These are phyloP conservation scores for Phytophthora colocasiae DNA, from an alignment of 352 stramenopile species.

Conservation along the genomic window DNA sequence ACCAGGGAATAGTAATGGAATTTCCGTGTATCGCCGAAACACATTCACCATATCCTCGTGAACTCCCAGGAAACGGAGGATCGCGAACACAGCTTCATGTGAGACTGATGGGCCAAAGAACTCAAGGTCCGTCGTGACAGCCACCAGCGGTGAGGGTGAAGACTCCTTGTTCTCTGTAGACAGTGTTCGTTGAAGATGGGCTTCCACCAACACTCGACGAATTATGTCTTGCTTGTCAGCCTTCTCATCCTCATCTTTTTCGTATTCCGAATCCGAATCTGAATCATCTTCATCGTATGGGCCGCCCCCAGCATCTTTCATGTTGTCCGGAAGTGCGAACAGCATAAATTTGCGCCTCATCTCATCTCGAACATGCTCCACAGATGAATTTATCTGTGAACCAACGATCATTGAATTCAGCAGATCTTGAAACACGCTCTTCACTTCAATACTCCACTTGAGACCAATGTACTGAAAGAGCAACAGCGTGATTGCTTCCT, in stretches of 20 bases:
- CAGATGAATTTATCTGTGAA: slow-evolving; percentile 7
- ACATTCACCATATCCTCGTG: slow-evolving; percentile 38
- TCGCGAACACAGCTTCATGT: slow-evolving; percentile 50
- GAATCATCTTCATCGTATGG: slow-evolving; percentile 32
- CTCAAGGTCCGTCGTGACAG: slow-evolving; percentile 57
- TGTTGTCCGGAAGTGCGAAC: slow-evolving; percentile 30
- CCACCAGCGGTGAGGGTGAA: slow-evolving; percentile 35
- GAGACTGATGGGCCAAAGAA: slow-evolving; percentile 56
- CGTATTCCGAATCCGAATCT: neutral
- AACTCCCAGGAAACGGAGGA: slow-evolving; percentile 47
- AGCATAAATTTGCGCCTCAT: slow-evolving; percentile 36
- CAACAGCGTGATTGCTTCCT: slow-evolving; percentile 55
- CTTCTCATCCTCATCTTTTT: slow-evolving; percentile 14
- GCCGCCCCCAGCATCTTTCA: slow-evolving; percentile 16
- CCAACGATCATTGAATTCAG: slow-evolving; percentile 31
- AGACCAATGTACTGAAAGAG: slow-evolving; percentile 57
- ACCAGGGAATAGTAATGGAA: slow-evolving; percentile 50
- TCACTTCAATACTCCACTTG: slow-evolving; percentile 40
- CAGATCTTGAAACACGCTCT: slow-evolving; percentile 29
- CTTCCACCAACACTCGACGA: slow-evolving; percentile 48
- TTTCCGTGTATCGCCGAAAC: slow-evolving; percentile 48
- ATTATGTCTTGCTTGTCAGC: slow-evolving; percentile 51
- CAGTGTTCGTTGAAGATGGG: slow-evolving; percentile 34
- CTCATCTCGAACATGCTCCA: slow-evolving; percentile 20
- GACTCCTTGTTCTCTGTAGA: neutral